Evolutionary conservation across 495 filamentous ascomycete species (phyloP).

Genomic region (Neurospora terricola): DNA sequence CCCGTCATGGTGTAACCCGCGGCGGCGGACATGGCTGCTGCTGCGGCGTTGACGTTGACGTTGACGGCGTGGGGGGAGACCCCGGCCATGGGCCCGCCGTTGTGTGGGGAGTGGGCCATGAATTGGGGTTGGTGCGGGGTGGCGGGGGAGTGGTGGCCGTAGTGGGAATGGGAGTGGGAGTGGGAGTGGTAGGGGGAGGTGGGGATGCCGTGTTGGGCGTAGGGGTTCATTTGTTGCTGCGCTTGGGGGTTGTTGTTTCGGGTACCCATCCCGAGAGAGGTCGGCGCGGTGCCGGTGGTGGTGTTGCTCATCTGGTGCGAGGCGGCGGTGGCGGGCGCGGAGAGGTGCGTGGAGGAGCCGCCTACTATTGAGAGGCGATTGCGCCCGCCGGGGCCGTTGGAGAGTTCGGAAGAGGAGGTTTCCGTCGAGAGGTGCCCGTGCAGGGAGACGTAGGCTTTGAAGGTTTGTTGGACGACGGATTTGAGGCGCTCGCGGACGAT

Average conservation of each 20-base stretch:
- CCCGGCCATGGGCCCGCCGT: neutral
- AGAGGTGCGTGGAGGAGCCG: slow-evolving; percentile 8
- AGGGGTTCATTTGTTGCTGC: neutral
- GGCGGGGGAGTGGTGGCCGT: neutral
- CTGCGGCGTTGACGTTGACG: no score
- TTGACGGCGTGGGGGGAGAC: neutral
- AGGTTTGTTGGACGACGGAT: slow-evolving; percentile 13
- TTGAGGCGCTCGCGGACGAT: slow-evolving; percentile 9
- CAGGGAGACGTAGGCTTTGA: slow-evolving; percentile 10
- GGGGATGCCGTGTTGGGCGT: neutral
- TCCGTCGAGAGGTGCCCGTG: slow-evolving; percentile 8
- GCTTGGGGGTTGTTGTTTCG: neutral
- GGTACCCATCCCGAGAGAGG: slow-evolving; percentile 5
- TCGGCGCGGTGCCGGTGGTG: slow-evolving; percentile 2
- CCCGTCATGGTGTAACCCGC: neutral
- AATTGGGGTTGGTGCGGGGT: neutral
- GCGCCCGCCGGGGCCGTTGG: neutral
- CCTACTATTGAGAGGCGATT: neutral
- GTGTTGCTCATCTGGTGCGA: slow-evolving; percentile 9
- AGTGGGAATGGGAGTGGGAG: neutral
- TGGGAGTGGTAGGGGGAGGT: neutral
- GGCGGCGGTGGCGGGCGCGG: slow-evolving; percentile 5
- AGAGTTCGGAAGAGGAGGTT: slow-evolving; percentile 10
- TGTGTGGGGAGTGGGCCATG: neutral
- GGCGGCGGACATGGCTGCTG: neutral